phyloP scores from a whole-genome alignment of 192 early-diverging fungal genomes.

The Helicostylum pulchrum region DNA sequence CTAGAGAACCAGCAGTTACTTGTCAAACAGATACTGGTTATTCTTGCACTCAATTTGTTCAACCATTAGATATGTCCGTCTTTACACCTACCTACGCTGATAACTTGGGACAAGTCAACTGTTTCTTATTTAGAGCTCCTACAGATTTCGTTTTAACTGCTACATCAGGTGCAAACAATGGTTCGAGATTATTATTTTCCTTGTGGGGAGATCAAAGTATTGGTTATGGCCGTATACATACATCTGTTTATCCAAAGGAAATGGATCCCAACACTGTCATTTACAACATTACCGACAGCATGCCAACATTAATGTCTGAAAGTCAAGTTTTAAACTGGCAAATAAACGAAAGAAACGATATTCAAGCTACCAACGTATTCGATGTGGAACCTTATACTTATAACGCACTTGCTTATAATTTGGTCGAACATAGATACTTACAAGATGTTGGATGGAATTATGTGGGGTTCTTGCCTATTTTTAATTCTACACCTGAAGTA shows the following conservation, averaged over 20 bases:
- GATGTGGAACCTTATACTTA: constrained; percentile 29
- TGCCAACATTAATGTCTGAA: constrained; percentile 11
- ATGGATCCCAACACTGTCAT: constrained; percentile 31
- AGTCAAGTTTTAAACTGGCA: constrained; percentile 21
- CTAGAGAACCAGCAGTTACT: constrained; percentile 20
- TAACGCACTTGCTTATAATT: constrained; percentile 24
- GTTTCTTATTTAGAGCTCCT: constrained; percentile 26
- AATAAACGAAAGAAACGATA: constrained; percentile 32
- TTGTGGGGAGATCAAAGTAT: constrained; percentile 24
- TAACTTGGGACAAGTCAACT: constrained; percentile 27
- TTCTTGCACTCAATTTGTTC: constrained; percentile 16
- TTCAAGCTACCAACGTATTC: constrained; percentile 28
- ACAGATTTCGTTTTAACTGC: constrained; percentile 19
- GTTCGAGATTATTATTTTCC: constrained; percentile 25
- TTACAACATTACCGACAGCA: constrained; percentile 18
- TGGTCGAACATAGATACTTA: constrained; percentile 25
- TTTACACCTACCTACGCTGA: constrained; percentile 27
- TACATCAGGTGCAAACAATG: constrained; percentile 35
- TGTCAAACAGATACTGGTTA: constrained; percentile 30
- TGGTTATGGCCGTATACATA: constrained; percentile 27
- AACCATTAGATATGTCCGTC: constrained; percentile 20
- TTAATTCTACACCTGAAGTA: constrained; percentile 27
- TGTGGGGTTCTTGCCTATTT: constrained; percentile 34
- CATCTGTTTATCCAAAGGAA: constrained; percentile 26
- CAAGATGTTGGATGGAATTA: constrained; percentile 34